These are phyloP conservation scores for Psilocybe tampanensis DNA, from an alignment of 768 basidiomycete species.

Conservation along the genomic window DNA sequence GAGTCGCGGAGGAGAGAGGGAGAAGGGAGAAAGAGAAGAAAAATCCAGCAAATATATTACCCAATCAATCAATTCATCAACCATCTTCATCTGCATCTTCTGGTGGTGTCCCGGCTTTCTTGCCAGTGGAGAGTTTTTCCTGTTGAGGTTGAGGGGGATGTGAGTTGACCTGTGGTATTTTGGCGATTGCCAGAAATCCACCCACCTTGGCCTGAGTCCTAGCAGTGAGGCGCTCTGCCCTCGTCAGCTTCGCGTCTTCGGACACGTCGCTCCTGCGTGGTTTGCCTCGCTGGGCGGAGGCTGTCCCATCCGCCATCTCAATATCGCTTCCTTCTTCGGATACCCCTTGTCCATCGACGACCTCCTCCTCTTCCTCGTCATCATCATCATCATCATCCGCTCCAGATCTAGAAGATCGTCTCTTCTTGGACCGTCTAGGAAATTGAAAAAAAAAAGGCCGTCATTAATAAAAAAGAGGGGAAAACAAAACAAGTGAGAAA, in stretches of 20 bases:
- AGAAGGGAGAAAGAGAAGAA: background rate
- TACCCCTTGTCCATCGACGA: conserved; percentile 22
- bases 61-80: background rate
- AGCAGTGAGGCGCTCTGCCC: conserved; percentile 26
- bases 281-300: conserved; percentile 13
- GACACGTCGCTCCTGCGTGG: conserved; percentile 28
- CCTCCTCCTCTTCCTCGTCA: conserved; percentile 40
- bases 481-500: conserved; percentile 1
- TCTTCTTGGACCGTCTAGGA: conserved; percentile 38
- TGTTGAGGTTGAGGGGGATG: background rate
- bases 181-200: background rate
- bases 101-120: conserved; percentile 16
- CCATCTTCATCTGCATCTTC: conserved; percentile 11
- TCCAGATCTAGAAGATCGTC: conserved; percentile 34
- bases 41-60: background rate
- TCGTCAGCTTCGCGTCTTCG: conserved; percentile 28
- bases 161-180: too few relatives aligned
- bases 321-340: conserved; percentile 38
- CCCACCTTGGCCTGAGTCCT: conserved; percentile 26
- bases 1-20: too few relatives aligned
- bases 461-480: background rate
- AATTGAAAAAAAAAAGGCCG: conserved; percentile 3
- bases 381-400: conserved; percentile 42
- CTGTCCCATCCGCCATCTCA: conserved; percentile 34
- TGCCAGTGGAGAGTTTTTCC: conserved; percentile 16